Percentiles rank a stretch among this genome's conserved stretches.
Conservation (phyloP, 768 basidiomycete species). For the Tylopilus sp. region DNA sequence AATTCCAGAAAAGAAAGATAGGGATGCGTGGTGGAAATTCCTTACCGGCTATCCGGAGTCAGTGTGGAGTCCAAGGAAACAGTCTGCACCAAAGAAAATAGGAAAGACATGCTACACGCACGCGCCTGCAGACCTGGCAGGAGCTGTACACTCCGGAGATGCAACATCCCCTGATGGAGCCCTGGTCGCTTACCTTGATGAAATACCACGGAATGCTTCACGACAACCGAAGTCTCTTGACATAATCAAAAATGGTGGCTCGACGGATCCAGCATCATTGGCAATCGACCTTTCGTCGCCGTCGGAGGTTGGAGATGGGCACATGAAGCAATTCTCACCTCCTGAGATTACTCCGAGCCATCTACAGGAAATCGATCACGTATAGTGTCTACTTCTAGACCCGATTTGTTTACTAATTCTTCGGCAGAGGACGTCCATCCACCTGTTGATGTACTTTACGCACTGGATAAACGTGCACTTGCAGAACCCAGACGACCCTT, state of each 20-base stretch:
- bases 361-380: constrained; percentile 64
- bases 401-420: constrained; percentile 6
- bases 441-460: constrained; percentile 79
- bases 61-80: constrained; percentile 53
- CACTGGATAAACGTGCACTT: constrained; percentile 73
- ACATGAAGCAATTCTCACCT: constrained; percentile 25
- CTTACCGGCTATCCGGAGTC: constrained; percentile 64
- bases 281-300: neutral
- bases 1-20: constrained; percentile 68
- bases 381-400: constrained; percentile 29
- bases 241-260: neutral
- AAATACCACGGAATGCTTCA: neutral
- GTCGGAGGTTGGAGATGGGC: neutral
- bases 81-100: constrained; percentile 10
- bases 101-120: constrained; percentile 29
- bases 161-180: neutral
- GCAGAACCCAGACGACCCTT: constrained; percentile 37
- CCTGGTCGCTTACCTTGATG: neutral
- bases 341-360: constrained; percentile 59
- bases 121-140: constrained; percentile 33
- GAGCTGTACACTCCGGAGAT: neutral
- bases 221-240: neutral
- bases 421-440: constrained; percentile 60
- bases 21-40: constrained; percentile 80
- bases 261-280: neutral